Percentiles rank a stretch among this genome's conserved stretches.
Evolutionary conservation across 805 yeast species (phyloP).

Genomic region (Brettanomyces nanus): DNA sequence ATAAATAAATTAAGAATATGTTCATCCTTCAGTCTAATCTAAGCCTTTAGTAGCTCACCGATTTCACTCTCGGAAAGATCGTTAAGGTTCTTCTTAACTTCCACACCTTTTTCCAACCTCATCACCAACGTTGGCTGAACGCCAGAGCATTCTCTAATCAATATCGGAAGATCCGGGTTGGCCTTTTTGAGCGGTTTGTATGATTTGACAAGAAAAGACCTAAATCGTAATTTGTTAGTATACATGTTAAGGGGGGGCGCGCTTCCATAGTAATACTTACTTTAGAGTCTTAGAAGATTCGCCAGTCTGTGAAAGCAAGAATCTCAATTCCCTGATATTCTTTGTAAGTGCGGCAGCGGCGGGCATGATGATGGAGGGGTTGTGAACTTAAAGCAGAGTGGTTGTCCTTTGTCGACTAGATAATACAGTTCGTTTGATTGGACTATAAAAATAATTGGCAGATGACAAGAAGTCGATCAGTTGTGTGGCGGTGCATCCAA

Average conservation of each 20-base stretch:
- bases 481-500: too few species aligned
- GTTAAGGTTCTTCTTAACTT: conserved; percentile 39
- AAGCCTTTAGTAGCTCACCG: conserved; percentile 23
- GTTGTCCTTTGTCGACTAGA: too few species aligned
- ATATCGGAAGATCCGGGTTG: conserved; percentile 62
- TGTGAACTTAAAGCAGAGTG: too few species aligned
- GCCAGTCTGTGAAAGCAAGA: conserved; percentile 71
- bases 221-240: conserved; percentile 12
- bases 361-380: too few species aligned
- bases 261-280: conserved; percentile 5
- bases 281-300: conserved; percentile 45
- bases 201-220: conserved; percentile 52
- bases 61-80: conserved; percentile 41
- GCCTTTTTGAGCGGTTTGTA: conserved; percentile 59
- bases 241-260: neutral
- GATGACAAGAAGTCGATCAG: too few species aligned
- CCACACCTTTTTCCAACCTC: conserved; percentile 54
- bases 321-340: conserved; percentile 70
- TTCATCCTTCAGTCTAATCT: neutral
- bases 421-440: too few species aligned
- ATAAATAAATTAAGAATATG: too few species aligned
- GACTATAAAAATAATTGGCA: too few species aligned
- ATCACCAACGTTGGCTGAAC: conserved; percentile 69
- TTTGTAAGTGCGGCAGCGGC: conserved; percentile 28
- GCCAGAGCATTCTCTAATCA: conserved; percentile 71